Evolutionary conservation across 192 early-diverging fungal species (phyloP), one percentile per base, ranked within the genome.

Genomic region (Cetraspora pellucida): DNA sequence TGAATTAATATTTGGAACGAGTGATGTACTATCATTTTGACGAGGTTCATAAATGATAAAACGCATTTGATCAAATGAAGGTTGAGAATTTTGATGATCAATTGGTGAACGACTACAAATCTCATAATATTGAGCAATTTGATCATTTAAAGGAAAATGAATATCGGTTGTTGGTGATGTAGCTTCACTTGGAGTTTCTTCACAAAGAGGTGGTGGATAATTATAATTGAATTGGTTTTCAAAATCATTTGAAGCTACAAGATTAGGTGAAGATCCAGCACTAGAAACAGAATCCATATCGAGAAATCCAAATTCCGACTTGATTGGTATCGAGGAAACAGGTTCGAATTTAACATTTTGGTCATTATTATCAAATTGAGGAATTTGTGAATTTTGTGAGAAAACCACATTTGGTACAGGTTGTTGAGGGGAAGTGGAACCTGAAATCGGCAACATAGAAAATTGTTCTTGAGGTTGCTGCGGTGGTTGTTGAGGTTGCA

Each of bases 41-140:
- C 44, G 65, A 31, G 74, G 74, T 54, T 76, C 63, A 31, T 76
- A 76, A 47, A 76, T 76, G 23, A 76, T 76, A 65, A 76, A 66
- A 19, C 74, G 23, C 74, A 65, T 65, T 76, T 76, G 74, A 31
- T 76, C 74, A 17, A n/a, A 49, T n/a, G 43, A 52, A 61, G 73
- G 25, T 71, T 52, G 47, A 19, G 46, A 17, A 14, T 6, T 7
- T 9, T 2, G 1, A 47, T 50, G 47, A 54, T 52, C 45, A 19
- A 30, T n/a, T 10, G 21, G 47, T 1, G 19, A 30, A 19, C 50
- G 44, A 47, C 25, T 44, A 30, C 50, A 28, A 9, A 50, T 25
- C 2, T 23, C 46, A 71, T 71, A 71, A 71, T 47, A 71, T 28
- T 65, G 30, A 19, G 30, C 14, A 43, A 65, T 37, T 37, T 37